These are phyloP conservation scores for Solanum hybrid DNA, from an alignment of 305 asterid species.

Conservation along the genomic window DNA sequence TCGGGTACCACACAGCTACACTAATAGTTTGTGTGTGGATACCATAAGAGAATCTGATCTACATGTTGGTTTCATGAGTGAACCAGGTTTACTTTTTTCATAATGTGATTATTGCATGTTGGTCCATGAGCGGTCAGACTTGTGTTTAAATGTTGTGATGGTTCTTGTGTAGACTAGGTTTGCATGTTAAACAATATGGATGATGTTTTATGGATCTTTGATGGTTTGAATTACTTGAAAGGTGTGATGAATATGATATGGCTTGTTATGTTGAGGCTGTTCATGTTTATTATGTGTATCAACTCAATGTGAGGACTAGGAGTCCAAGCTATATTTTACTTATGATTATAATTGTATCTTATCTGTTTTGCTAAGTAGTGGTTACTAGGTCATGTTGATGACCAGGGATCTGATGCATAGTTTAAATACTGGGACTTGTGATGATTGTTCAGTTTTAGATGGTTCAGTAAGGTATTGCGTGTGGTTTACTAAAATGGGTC, in stretches of 20 bases:
- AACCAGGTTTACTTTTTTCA: too few relatives aligned
- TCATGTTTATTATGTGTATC: too few relatives aligned
- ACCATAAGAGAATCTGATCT: too few relatives aligned
- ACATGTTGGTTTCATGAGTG: too few relatives aligned
- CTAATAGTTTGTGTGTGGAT: background rate
- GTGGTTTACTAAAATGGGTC: background rate
- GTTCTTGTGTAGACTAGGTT: background rate
- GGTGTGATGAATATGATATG: background rate
- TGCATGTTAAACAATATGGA: background rate
- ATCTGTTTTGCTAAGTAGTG: background rate
- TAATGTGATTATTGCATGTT: too few relatives aligned
- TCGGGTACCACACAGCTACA: background rate
- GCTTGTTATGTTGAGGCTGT: background rate
- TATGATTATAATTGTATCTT: background rate
- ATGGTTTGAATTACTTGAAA: background rate
- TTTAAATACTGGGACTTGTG: too few relatives aligned
- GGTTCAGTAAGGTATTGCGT: background rate
- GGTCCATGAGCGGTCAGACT: background rate
- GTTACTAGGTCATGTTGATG: background rate
- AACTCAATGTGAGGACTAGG: background rate
- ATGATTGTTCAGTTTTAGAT: background rate
- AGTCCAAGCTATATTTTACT: background rate
- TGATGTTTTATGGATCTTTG: background rate
- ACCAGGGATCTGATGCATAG: background rate
- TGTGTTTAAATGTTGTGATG: background rate